A percentile compares a stretch with the other conserved stretches of the same genome.
Conservation (phyloP, 208 protist genomes). For the Sergeia podlipaevii region DNA sequence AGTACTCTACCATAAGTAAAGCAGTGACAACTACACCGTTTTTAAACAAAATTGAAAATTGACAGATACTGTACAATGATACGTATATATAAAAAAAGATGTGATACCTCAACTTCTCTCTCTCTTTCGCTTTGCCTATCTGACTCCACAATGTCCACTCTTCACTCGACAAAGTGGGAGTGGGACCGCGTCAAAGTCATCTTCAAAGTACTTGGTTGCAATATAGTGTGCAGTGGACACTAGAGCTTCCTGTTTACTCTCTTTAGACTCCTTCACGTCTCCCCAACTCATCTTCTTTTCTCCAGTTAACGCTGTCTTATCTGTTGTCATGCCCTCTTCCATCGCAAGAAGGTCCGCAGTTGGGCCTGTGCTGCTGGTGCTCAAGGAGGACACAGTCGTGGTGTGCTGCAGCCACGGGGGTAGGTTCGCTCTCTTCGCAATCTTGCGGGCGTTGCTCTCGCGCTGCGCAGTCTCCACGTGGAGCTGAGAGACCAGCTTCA, state of each 20-base stretch:
- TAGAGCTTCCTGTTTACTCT: not conserved
- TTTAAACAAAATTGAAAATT: too few species aligned
- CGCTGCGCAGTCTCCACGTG: constrained; percentile 37
- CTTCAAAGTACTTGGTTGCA: constrained; percentile 47
- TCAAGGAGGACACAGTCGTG: not conserved
- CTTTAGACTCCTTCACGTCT: not conserved
- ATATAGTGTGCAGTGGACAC: constrained; percentile 30
- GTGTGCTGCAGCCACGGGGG: constrained; percentile 69
- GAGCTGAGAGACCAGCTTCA: constrained; percentile 42
- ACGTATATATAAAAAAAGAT: too few species aligned
- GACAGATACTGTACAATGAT: too few species aligned
- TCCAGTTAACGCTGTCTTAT: not conserved
- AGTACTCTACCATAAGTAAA: too few species aligned
- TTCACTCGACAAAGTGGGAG: constrained; percentile 14
- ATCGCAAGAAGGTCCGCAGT: not conserved
- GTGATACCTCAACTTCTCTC: too few species aligned
- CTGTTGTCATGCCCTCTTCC: not conserved
- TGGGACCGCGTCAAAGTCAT: constrained; percentile 60
- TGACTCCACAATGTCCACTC: too few species aligned
- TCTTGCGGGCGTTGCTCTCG: constrained; percentile 47
- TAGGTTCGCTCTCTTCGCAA: constrained; percentile 69
- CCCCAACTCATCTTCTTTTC: not conserved
- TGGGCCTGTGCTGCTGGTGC: not conserved
- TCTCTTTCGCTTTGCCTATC: too few species aligned
- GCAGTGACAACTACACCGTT: too few species aligned